Evolutionary conservation across 495 filamentous ascomycete genomes (phyloP), one percentile per base, ranked within the genome.

Genomic region (Penicillium bovifimosum): DNA sequence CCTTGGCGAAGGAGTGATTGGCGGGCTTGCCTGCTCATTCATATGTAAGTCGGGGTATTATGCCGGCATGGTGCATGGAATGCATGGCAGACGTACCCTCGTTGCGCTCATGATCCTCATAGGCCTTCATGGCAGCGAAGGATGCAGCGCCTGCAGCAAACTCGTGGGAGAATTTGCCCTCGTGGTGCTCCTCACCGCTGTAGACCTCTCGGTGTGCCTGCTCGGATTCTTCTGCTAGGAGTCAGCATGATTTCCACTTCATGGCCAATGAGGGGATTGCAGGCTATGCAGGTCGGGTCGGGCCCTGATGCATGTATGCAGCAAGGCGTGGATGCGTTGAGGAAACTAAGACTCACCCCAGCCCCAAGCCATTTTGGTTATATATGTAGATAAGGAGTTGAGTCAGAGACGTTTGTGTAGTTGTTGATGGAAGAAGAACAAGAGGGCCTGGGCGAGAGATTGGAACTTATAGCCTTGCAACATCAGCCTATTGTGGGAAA

Each of bases 121-220:
- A 91, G 13, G 82, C 71, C 77, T 90, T 88, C 79, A 93, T 85
- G 52, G 80, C 88, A 56, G 81, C 87, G 62, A 91, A 91, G 53
- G 86, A 82, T 42, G 86, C 88, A 41, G 81, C 88, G 42, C 86
- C 86, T 61, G 84, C 86, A 47, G 90, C 62, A 33, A 87, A 63
- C 70, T 91, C 87, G 69, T 91, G 88, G 56, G 79, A 80, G 63
- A 89, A 69, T 63, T 81, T 78, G 63, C 77, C 74, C 68, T 88
- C 62, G 74, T 86, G 48, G 20, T 50, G 76, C 43, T 72, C 48
- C 47, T 70, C 35, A 27, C 63, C 58, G 34, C 72, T 67, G 71
- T 88, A 84, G 63, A 87, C 72, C 61, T 84, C 52, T 52, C 81
- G 65, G 71, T 87, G 85, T 53, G 80, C 70, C 24, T 80, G 56